Conservation (phyloP, 768 basidiomycete genomes). For the Cystofilobasidium macerans region DNA sequence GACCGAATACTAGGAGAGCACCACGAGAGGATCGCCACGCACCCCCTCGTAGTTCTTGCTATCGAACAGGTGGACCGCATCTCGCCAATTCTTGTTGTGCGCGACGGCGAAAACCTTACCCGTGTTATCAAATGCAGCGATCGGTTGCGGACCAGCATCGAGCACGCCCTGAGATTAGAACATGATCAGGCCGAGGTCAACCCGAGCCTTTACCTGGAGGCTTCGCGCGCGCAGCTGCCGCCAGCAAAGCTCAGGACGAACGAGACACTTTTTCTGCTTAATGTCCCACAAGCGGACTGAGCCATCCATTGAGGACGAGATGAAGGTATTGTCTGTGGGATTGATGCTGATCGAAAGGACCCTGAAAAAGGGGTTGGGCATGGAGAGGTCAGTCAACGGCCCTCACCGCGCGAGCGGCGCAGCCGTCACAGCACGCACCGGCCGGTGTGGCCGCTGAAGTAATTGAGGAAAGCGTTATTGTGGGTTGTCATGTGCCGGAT, state of each 20-base stretch:
- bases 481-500: constrained; percentile 61
- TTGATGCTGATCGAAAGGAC: constrained; percentile 86
- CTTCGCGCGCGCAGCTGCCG: too few relatives aligned
- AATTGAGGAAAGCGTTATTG: constrained; percentile 90
- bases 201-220: too few relatives aligned
- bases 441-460: constrained; percentile 88
- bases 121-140: constrained; percentile 71
- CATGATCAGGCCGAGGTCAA: not conserved
- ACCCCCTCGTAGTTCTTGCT: constrained; percentile 61
- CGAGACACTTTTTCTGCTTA: constrained; percentile 59
- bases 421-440: constrained; percentile 35
- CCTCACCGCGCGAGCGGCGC: not conserved
- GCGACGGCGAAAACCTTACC: constrained; percentile 73
- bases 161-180: constrained; percentile 48
- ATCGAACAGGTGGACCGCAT: constrained; percentile 74
- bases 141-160: constrained; percentile 59
- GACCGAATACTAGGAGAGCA: not conserved
- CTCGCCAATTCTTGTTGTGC: constrained; percentile 1
- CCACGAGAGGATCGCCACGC: constrained; percentile 12
- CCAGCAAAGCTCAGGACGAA: too few relatives aligned
- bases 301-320: constrained; percentile 86
- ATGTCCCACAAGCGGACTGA: constrained; percentile 96
- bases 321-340: constrained; percentile 86
- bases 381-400: not conserved
- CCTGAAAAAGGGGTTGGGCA: constrained; percentile 33